Evolutionary conservation across 129 eudicot species (phyloP), one percentile per base, ranked within the genome.

Genomic region (Apium graveolens): DNA sequence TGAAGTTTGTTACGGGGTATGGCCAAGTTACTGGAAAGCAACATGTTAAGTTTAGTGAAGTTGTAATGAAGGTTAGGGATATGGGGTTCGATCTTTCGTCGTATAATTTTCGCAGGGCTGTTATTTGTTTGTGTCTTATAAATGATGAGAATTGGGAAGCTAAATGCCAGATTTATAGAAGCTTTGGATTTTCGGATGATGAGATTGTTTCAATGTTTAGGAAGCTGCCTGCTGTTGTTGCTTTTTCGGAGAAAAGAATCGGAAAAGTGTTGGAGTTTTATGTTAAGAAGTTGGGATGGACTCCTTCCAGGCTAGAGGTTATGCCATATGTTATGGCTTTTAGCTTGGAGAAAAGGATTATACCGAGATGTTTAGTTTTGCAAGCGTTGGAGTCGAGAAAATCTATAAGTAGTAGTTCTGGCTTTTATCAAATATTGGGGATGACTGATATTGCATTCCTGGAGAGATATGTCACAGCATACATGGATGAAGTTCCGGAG

Each of bases 321-420:
- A 7, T 17, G 18, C 53, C 39, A 14, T 46, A 20, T 34, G 37
- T 80, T 13, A 10, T 53, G 4, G 3, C 21, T 0, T 68, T 38
- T 53, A 80, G 78, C 55, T 73, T 80, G 73, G 53, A 80, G 53
- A 80, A 72, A 70, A 80, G 78, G 49, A 37, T 80, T 73, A 73
- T 53, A 11, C 82, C 78, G 11, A 80, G 82, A n/a, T 80, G 82
- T 55, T 34, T 42, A 17, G 78, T 80, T 57, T 41, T 70, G 37
- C 77, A 72, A 27, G 41, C 66, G 29, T 73, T 80, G 73, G n/a
- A 16, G 39, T 26, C 62, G 7, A 80, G 35, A 57, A 42, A 74
- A 7, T 35, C 16, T 27, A 31, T 39, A 27, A 37, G 42, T 31
- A 72, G 5, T 48, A 26, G 24, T 14, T 7, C 11, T 0, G 62